Percentiles rank a stretch among this genome's conserved stretches.
These are phyloP conservation scores for Lachnellula cervina DNA, from an alignment of 2,329 filamentous ascomycete species.

Conservation along the genomic window DNA sequence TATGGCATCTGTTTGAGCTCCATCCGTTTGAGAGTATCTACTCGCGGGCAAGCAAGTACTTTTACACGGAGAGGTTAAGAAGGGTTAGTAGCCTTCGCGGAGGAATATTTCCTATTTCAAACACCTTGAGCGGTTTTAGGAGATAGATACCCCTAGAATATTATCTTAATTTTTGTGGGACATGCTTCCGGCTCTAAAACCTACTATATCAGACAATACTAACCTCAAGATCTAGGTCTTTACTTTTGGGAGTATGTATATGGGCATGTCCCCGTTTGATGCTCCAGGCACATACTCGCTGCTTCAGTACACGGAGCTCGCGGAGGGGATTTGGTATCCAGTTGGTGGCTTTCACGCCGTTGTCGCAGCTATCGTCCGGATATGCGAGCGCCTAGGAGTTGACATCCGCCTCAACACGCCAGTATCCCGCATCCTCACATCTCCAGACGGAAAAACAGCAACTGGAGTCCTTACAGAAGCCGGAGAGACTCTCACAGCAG, in stretches of 20 bases:
- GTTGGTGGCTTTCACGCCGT: constrained; percentile 65
- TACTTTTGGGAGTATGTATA: constrained; percentile 77
- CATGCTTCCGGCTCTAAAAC: no score
- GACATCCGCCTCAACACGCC: constrained; percentile 56
- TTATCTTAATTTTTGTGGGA: no score
- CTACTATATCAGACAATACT: no score
- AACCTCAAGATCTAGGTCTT: no score
- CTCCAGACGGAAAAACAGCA: constrained; percentile 46
- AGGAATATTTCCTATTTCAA: no score
- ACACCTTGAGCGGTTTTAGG: no score
- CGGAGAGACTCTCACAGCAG: constrained; percentile 55
- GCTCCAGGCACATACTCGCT: constrained; percentile 70
- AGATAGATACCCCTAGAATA: no score
- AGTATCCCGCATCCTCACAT: constrained; percentile 51
- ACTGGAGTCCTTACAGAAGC: constrained; percentile 55
- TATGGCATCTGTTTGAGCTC: constrained; percentile 53
- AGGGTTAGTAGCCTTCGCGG: no score
- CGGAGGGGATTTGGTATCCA: constrained; percentile 74
- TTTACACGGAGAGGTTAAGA: constrained; percentile 63
- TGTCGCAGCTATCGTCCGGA: constrained; percentile 56
- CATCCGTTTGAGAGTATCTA: constrained; percentile 72
- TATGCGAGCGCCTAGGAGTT: constrained; percentile 59
- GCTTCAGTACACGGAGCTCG: constrained; percentile 69
- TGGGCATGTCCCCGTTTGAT: constrained; percentile 76
- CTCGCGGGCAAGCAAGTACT: constrained; percentile 59